Evolutionary conservation across 2,329 filamentous ascomycete species (phyloP).

Genomic region (Ophiocordyceps camponoti-floridani): DNA sequence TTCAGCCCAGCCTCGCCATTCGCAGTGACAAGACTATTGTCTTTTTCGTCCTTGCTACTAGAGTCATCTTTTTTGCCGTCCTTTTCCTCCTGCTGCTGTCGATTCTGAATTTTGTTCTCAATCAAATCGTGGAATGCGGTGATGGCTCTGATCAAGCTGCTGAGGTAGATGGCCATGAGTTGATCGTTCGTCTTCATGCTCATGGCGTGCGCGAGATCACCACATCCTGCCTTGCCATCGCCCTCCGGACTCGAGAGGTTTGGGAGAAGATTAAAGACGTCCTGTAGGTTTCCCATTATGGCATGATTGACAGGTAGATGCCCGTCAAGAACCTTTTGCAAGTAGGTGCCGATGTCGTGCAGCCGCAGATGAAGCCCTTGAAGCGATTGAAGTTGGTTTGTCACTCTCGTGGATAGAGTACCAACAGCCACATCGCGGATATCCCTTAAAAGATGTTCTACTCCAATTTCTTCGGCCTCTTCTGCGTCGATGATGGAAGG

Average conservation of each 20-base stretch:
- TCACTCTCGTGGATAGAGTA: slow-evolving; percentile 89
- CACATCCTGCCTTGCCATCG: slow-evolving; percentile 47
- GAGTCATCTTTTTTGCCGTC: slow-evolving; percentile 51
- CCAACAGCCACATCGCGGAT: slow-evolving; percentile 96
- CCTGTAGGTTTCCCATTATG: slow-evolving; percentile 94
- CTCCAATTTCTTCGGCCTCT: slow-evolving; percentile 96
- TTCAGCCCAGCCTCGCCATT: too few species aligned
- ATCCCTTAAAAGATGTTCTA: slow-evolving; percentile 92
- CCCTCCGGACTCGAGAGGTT: slow-evolving; percentile 77
- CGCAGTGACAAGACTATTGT: not conserved
- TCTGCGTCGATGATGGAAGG: slow-evolving; percentile 97
- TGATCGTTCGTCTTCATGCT: slow-evolving; percentile 99
- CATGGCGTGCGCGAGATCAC: slow-evolving; percentile 89
- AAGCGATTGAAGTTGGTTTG: slow-evolving; percentile 90
- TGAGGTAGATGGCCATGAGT: slow-evolving; percentile 95
- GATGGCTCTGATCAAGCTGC: slow-evolving; percentile 89
- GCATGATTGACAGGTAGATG: slow-evolving; percentile 92
- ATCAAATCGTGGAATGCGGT: slow-evolving; percentile 98
- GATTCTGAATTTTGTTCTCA: slow-evolving; percentile 43
- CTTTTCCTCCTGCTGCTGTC: not conserved
- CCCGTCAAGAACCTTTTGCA: slow-evolving; percentile 87
- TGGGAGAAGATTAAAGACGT: slow-evolving; percentile 94
- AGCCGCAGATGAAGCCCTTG: slow-evolving; percentile 90
- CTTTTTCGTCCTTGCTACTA: not conserved
- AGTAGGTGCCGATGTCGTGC: slow-evolving; percentile 86